Evolutionary conservation across 768 basidiomycete species (phyloP), one percentile per base, ranked within the genome.

Genomic region (Brasilioporus rufonigricans): DNA sequence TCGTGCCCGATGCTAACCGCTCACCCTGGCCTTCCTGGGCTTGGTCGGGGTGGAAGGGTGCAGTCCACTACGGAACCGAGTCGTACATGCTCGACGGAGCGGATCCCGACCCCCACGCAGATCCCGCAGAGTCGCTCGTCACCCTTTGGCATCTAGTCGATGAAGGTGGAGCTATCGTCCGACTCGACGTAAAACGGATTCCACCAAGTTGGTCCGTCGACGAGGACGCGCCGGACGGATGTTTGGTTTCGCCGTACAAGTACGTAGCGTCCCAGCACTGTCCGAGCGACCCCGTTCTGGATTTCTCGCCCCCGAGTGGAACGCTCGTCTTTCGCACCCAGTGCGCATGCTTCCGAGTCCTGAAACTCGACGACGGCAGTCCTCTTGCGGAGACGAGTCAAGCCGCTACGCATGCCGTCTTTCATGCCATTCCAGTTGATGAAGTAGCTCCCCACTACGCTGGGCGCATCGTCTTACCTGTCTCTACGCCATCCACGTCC

Each of bases 21-120:
- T n/a, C 54, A 1, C 23, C 13, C 31, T 67, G 56, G 51, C 65
- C 63, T 6, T 65, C 66, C 16, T 66, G 65, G 65, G 63, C 66
- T 14, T 66, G 65, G 61, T 55, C 66, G 5, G 65, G 61, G 2
- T 66, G 65, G 66, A 59, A 44, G 24, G 66, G 66, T 36, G 64
- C 61, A 10, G 48, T 58, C 14, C 26, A 50, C 8, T 61, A 57
- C n/a, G 29, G 48, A 21, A 13, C 36, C 41, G 55, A 53, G 31
- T 26, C 39, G 18, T 45, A 52, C 5, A 27, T 50, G 41, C 16
- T 49, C 19, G 16, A 45, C 13, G 45, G 58, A n/a, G 21, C 24
- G 1, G 26, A 48, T 10, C 21, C 29, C 2, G 44, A 48, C 35
- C 23, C 24, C 4, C 57, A 55, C 40, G 23, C 23, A 2, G 29